Evolutionary conservation across 768 basidiomycete genomes (phyloP), one percentile per base, ranked within the genome.

Genomic region (Mycena belliarum): DNA sequence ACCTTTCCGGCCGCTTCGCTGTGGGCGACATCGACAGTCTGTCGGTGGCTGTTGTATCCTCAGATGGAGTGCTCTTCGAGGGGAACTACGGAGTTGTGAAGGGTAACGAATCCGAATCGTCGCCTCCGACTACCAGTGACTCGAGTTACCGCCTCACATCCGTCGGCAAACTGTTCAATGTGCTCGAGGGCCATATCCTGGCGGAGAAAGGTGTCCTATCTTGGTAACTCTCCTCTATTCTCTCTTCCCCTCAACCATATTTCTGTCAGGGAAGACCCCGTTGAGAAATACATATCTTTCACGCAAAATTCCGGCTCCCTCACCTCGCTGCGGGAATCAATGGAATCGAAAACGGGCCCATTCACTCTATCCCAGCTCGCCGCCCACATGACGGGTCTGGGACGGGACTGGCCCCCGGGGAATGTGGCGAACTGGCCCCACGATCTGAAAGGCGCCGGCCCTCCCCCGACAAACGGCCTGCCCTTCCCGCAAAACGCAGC

Each of bases 91-190:
- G 78, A 23, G 57, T 48, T 2, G 58, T 63, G 25, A 56, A 70
- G 21, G 73, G 71, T 23, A 76, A 79, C 42, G 76, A 73, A 56
- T 63, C 68, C 5, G 47, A 41, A 9, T 20, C 54, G 6, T 37
- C 28, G 6, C 44, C 54, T 18, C 57, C 42, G 0, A 65, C 68
- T 2, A 49, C 69, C 29, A 71, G 72, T 51, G 63, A 76, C 52
- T 71, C 75, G 0, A 65, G 72, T 49, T 79, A 78, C 46, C 68
- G 78, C 15, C 48, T 78, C 8, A 77, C 76, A 0, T 76, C 73
- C n/a, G 67, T 75, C 44, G 69, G 71, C 8, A 79, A 78, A 60
- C 49, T 79, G 5, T 75, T 77, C 60, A 67, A 69, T 15, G 68
- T 70, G 0, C 54, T 75, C 4, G 75, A 79, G 59, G 73, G 70